Conservation (phyloP, 495 filamentous ascomycete species). For the Parathielavia appendiculata region DNA sequence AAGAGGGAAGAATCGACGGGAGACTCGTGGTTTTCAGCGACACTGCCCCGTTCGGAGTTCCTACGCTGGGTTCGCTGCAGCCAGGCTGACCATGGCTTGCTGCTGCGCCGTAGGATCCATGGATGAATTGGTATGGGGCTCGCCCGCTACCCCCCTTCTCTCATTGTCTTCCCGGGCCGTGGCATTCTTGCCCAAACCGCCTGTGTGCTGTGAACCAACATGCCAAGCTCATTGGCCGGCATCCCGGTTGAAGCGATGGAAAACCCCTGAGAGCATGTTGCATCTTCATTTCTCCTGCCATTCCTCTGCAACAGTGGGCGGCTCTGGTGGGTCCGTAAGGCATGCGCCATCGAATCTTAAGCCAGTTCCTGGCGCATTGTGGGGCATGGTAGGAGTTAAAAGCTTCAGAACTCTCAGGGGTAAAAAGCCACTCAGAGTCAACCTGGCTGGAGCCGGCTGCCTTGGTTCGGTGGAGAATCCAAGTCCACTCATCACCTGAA, state of each 20-base stretch:
- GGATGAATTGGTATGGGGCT: slow-evolving; percentile 6
- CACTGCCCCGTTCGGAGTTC: not conserved
- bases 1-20: not conserved
- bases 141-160: not conserved
- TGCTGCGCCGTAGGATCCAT: slow-evolving; percentile 9
- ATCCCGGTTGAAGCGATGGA: not conserved
- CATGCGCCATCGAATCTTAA: slow-evolving; percentile 2
- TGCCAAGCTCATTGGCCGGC: not conserved
- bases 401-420: slow-evolving; percentile 1
- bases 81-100: slow-evolving; percentile 1
- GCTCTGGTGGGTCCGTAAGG: not conserved
- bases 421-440: not conserved
- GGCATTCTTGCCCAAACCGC: not conserved
- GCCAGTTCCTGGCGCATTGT: not conserved
- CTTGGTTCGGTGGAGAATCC: not conserved
- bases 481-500: not conserved
- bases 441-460: not conserved
- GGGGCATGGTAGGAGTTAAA: not conserved
- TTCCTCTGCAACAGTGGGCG: slow-evolving; percentile 2
- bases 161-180: slow-evolving; percentile 3
- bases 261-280: slow-evolving; percentile 2
- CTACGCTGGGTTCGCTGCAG: not conserved
- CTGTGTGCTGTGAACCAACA: not conserved
- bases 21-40: slow-evolving; percentile 5
- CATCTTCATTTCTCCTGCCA: slow-evolving; percentile 4